Percentiles rank a stretch among this genome's conserved stretches.
Conservation (phyloP, 768 basidiomycete species). For the Scleroderma citrinum region DNA sequence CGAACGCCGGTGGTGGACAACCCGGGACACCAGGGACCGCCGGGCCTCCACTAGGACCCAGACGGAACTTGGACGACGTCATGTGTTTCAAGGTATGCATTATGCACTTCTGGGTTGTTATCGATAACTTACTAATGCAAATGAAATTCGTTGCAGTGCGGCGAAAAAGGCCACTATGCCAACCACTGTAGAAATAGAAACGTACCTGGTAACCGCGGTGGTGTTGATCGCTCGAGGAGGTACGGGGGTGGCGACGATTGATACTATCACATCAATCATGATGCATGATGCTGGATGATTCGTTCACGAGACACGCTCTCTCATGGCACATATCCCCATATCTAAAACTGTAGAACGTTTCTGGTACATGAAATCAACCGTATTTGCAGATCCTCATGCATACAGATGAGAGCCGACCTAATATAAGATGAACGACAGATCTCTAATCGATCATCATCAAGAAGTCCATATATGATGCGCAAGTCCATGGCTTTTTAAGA, state of each 20-base stretch:
- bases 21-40: constrained; percentile 20
- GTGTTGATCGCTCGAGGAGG: constrained; percentile 49
- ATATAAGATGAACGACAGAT: too few relatives aligned
- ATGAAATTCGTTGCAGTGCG: constrained; percentile 49
- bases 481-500: not conserved
- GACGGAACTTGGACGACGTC: constrained; percentile 79
- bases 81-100: constrained; percentile 75
- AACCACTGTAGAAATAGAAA: constrained; percentile 90
- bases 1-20: constrained; percentile 29
- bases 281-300: too few relatives aligned
- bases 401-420: too few relatives aligned
- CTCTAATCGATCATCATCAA: not conserved
- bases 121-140: too few relatives aligned
- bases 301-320: too few relatives aligned
- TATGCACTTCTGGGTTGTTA: not conserved
- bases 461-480: not conserved
- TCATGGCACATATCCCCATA: too few relatives aligned
- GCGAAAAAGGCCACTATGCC: constrained; percentile 91
- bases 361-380: too few relatives aligned
- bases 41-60: constrained; percentile 33
- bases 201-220: constrained; percentile 87
- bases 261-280: not conserved
- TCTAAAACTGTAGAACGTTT: too few relatives aligned
- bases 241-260: constrained; percentile 26
- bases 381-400: too few relatives aligned